Percentiles rank a stretch among this genome's conserved stretches.
Conservation (phyloP, 2,329 filamentous ascomycete species). For the Epichloe coenophiala region DNA sequence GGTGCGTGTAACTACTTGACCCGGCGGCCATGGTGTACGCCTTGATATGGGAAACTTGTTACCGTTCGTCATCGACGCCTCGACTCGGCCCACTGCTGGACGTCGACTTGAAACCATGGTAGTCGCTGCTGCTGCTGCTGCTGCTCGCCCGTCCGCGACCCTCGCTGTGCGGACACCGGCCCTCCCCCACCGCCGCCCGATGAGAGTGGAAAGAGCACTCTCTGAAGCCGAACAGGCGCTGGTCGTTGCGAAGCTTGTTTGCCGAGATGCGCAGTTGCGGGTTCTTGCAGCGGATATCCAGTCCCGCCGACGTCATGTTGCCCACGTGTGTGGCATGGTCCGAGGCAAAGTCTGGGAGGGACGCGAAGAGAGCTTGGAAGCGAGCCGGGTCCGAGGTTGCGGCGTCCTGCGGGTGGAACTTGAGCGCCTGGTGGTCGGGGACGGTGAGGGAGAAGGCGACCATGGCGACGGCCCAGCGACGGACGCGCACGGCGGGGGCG, state of each 20-base stretch:
- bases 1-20: too few species aligned
- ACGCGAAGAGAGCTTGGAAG: conserved; percentile 29
- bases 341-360: conserved; percentile 30
- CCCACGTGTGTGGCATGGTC: conserved; percentile 39
- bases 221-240: too few species aligned
- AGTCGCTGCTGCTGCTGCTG: too few species aligned
- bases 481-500: conserved; percentile 34
- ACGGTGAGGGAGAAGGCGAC: conserved; percentile 39
- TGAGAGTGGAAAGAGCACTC: too few species aligned
- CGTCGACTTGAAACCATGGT: not conserved
- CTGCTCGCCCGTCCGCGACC: not conserved
- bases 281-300: conserved; percentile 44
- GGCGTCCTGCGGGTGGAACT: conserved; percentile 16
- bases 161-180: conserved; percentile 30
- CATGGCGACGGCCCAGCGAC: conserved; percentile 48
- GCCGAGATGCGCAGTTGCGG: conserved; percentile 9
- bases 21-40: too few species aligned
- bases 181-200: conserved; percentile 36
- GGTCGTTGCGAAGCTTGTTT: too few species aligned
- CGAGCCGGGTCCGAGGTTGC: conserved; percentile 17
- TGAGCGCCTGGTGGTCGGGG: conserved; percentile 13
- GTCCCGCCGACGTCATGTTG: conserved; percentile 36
- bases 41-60: too few species aligned
- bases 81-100: too few species aligned
- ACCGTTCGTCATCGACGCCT: too few species aligned